phyloP scores from a whole-genome alignment of 768 basidiomycete genomes.

The Boletus reticuloceps region DNA sequence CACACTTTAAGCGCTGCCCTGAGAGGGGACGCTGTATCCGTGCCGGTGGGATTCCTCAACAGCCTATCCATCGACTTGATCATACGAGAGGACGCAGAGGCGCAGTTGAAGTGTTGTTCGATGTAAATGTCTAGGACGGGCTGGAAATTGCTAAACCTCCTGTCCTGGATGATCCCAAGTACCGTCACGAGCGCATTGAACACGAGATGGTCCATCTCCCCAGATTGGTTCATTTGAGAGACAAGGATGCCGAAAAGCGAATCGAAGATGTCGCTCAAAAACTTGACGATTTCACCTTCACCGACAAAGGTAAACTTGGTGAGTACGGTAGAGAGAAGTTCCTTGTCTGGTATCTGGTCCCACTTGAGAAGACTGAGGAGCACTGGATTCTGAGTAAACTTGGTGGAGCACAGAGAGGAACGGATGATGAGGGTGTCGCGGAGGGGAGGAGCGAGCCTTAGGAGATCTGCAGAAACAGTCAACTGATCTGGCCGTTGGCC shows the following conservation, averaged over 20 bases:
- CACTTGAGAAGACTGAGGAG: constrained; percentile 78
- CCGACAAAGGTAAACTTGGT: constrained; percentile 88
- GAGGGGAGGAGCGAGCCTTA: constrained; percentile 62
- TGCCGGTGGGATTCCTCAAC: constrained; percentile 65
- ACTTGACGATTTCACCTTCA: constrained; percentile 94
- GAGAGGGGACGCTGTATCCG: constrained; percentile 72
- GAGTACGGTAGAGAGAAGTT: constrained; percentile 67
- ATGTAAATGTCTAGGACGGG: constrained; percentile 94
- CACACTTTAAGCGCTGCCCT: constrained; percentile 93
- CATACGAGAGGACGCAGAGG: constrained; percentile 79
- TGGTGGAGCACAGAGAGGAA: constrained; percentile 88
- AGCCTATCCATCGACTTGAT: constrained; percentile 86
- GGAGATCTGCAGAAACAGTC: constrained; percentile 55
- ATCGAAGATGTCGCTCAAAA: constrained; percentile 87
- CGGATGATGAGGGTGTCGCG: constrained; percentile 80
- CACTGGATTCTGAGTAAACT: constrained; percentile 87
- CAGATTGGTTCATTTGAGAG: constrained; percentile 67
- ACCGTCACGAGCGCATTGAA: constrained; percentile 91
- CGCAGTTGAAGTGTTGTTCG: constrained; percentile 80
- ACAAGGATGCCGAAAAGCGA: constrained; percentile 87
- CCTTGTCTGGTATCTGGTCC: constrained; percentile 66
- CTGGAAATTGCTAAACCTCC: constrained; percentile 93
- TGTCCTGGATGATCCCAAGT: constrained; percentile 88
- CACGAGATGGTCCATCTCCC: constrained; percentile 81
- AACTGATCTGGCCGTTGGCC: constrained; percentile 63